Evolutionary conservation across 768 basidiomycete genomes (phyloP).

Genomic region (Xerocomus spinulosus): DNA sequence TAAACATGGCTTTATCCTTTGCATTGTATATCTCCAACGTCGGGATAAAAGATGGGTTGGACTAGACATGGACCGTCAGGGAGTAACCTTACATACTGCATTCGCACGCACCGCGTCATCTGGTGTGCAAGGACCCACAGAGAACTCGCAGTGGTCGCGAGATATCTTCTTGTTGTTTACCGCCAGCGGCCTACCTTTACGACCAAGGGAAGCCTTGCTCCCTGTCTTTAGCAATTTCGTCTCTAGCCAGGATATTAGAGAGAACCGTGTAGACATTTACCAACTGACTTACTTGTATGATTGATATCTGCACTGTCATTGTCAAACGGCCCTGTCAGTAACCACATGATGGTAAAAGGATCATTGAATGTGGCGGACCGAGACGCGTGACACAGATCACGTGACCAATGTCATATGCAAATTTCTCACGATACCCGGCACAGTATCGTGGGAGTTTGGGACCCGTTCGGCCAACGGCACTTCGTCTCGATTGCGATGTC

Average conservation of each 20-base stretch:
- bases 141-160: constrained; percentile 52
- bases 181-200: constrained; percentile 48
- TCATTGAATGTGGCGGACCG: no score
- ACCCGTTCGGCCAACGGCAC: no score
- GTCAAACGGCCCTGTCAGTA: constrained; percentile 53
- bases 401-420: no score
- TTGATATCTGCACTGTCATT: constrained; percentile 31
- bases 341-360: no score
- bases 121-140: constrained; percentile 46
- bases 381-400: no score
- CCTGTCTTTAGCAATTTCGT: constrained; percentile 62
- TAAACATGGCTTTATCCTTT: constrained; percentile 43
- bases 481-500: constrained; percentile 32
- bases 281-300: constrained; percentile 37
- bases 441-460: no score
- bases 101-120: constrained; percentile 50
- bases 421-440: no score
- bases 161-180: constrained; percentile 65
- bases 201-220: constrained; percentile 49
- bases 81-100: not conserved
- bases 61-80: constrained; percentile 31
- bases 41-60: constrained; percentile 46
- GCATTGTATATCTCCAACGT: constrained; percentile 44
- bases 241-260: constrained; percentile 28
- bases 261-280: constrained; percentile 21